Percentiles rank a stretch among this genome's conserved stretches.
Evolutionary conservation across 306 rosid species (phyloP).

Genomic region (Cicer pinnatifidum): DNA sequence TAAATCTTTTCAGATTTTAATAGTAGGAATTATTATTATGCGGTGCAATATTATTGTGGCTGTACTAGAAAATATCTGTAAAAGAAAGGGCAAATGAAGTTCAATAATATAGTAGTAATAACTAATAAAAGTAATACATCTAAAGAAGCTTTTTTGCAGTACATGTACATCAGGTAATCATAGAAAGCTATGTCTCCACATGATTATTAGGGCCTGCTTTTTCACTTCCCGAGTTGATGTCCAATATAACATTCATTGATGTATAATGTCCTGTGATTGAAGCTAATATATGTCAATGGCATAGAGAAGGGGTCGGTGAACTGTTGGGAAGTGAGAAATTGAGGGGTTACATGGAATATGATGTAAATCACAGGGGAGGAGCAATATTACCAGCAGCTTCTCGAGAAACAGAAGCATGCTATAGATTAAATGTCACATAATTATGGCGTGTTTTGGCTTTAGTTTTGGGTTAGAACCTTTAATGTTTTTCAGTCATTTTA

Average conservation of each 20-base stretch:
- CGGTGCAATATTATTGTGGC: constrained; percentile 5
- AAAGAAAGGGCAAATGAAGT: neutral
- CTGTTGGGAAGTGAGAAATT: neutral
- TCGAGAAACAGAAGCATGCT: constrained; percentile 25
- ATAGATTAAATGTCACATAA: constrained; percentile 2
- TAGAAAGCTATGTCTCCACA: constrained; percentile 2
- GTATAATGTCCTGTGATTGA: neutral
- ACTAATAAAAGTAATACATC: neutral
- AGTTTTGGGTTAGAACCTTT: neutral
- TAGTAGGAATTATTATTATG: neutral
- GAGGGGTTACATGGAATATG: neutral
- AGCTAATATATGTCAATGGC: constrained; percentile 16
- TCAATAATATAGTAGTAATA: neutral
- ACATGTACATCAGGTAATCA: neutral
- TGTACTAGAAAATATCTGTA: constrained; percentile 6
- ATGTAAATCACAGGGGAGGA: constrained; percentile 26
- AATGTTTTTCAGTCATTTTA: constrained; percentile 23
- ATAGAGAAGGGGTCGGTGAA: neutral
- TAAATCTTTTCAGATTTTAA: constrained; percentile 1
- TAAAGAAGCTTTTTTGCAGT: constrained; percentile 1
- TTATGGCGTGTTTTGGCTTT: neutral
- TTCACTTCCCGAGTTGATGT: neutral
- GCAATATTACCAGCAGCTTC: constrained; percentile 20
- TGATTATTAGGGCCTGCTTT: constrained; percentile 5
- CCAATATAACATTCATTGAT: neutral